Evolutionary conservation across 2,329 filamentous ascomycete species (phyloP), one percentile per base, ranked within the genome.

Genomic region (Ciborinia camelliae): DNA sequence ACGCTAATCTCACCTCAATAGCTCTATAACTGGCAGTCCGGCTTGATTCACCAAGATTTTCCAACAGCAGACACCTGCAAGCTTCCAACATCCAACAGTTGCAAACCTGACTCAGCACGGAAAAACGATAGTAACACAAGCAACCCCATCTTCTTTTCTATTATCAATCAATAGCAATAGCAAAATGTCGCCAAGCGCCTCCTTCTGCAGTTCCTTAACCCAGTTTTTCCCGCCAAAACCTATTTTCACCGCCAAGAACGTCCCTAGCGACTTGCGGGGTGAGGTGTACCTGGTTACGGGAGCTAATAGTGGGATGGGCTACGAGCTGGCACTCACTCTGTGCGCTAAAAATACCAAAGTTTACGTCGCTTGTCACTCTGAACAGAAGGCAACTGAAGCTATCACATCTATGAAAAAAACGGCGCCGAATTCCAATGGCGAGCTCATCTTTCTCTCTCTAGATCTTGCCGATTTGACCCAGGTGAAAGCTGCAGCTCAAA

Each of bases 331-430:
- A 20, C 67, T 66, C 12, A 73, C 78, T n/a, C 75, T 79, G 41
- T 79, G 77, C 68, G 58, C 66, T 26, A 73, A 76, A 47, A 75
- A 76, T 62, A 79, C 74, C 52, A 79, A 73, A 52, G 77, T 81
- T 41, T 80, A 79, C 67, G 68, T 80, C 20, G 74, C 75, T 26
- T 76, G 74, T 9, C 76, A 79, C 28, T 76, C 76, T 1, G 71
- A 77, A 59, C 67, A 71, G 14, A 80, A 79, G 66, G 75, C 75
- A 2, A 65, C 65, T 15, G 64, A 60, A 4, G 77, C 78, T 6
- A 80, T 81, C 58, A 65, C 69, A 4, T 66, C 72, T 4, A 78
- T 81, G 67, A 73, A 74, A 51, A 57, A 67, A 1, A 53, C 67
- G 4, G 68, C 68, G 0, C 60, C 66, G 10, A 67, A 70, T 1